phyloP scores from a whole-genome alignment of 495 filamentous ascomycete species.

The Hypoxylon rickii region DNA sequence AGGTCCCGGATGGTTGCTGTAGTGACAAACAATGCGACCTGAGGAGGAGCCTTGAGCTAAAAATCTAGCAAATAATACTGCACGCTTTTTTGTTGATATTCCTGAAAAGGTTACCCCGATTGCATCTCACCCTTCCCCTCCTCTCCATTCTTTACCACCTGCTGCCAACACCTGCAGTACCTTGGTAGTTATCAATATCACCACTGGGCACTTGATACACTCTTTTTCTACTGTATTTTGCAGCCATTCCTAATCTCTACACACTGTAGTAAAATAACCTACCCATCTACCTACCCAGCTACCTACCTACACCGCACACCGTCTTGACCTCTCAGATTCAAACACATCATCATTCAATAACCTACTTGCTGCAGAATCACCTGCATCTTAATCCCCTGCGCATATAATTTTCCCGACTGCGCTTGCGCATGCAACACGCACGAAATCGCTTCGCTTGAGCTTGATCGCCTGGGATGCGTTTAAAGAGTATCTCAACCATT shows the following conservation, averaged over 20 bases:
- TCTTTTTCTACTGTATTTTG: too few relatives aligned
- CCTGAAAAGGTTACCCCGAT: constrained; percentile 15
- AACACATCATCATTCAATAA: constrained; percentile 22
- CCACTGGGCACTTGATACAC: too few relatives aligned
- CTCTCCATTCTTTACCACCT: constrained; percentile 22
- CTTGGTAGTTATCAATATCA: too few relatives aligned
- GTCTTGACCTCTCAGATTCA: constrained; percentile 27
- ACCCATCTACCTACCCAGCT: too few relatives aligned
- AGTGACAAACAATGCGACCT: constrained; percentile 16
- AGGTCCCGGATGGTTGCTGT: constrained; percentile 27
- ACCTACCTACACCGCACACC: too few relatives aligned
- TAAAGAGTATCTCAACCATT: constrained; percentile 16
- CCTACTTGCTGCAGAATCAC: constrained; percentile 19
- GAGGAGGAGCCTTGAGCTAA: not conserved
- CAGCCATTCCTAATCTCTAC: too few relatives aligned
- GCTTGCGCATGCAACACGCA: constrained; percentile 28
- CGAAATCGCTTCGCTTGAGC: constrained; percentile 21
- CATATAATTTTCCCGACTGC: constrained; percentile 11
- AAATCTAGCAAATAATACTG: constrained; percentile 24
- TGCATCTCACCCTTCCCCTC: constrained; percentile 31
- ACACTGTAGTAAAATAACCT: too few relatives aligned
- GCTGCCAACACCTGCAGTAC: too few relatives aligned
- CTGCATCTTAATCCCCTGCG: constrained; percentile 27
- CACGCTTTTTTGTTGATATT: constrained; percentile 29
- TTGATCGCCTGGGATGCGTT: constrained; percentile 39